Evolutionary conservation across 2,329 filamentous ascomycete species (phyloP), one percentile per base, ranked within the genome.

Genomic region (Trichoderma breve): DNA sequence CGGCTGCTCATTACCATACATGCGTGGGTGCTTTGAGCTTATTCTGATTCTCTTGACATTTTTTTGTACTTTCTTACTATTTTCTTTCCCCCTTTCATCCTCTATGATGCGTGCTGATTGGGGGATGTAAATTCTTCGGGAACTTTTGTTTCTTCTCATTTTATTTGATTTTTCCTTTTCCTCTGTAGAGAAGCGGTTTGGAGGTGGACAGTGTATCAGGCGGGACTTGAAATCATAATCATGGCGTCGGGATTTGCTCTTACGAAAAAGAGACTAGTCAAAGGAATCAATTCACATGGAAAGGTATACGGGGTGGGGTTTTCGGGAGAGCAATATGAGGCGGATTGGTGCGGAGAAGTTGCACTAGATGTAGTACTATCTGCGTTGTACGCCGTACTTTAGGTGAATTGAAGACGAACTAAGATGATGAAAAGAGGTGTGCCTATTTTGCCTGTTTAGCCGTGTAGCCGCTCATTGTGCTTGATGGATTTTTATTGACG

Each of bases 201-300:
- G 74, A 61, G 74, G 74, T 72, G 74, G 72, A 74, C 66, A 21
- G 71, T 73, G 30, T 75, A 79, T 79, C 76, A 69, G 79, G 80
- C 79, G 78, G 79, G 80, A 73, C 77, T 79, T 78, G 77, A 79
- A 79, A 80, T 76, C 76, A 73, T 72, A 62, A 69, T 73, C 36
- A 65, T 60, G 69, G 72, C 71, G 70, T 74, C 65, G 70, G 70
- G 65, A 71, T 72, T 53, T 68, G 60, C 73, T 70, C 60, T 55
- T 70, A 65, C 64, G 63, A 55, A 61, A 61, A 36, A 58, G 71
- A 53, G 47, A 71, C 53, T 63, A 57, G 43, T 51, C 43, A 51
- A 21, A 30, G 36, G 39, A 53, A 28, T 62, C 63, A 30, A 51
- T 62, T 47, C 39, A 67, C 70, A 68, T 18, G 58, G 51, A 47